Base-by-base conservation (phyloP, 2,329 filamentous ascomycete genomes). In the Sarocladium strictum region DNA sequence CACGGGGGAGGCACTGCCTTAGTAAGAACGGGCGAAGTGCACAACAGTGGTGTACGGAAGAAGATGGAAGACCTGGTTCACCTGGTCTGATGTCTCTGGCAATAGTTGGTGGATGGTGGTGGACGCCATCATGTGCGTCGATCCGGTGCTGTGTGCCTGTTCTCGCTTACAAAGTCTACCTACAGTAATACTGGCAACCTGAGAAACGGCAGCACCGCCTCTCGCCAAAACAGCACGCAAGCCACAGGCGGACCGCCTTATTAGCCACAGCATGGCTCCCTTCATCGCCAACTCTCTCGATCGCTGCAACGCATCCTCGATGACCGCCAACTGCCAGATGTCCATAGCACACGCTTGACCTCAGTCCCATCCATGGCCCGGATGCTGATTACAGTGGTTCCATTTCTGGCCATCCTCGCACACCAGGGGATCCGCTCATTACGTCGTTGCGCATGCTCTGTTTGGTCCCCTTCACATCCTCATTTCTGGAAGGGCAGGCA, bases 21-120 rank as follows among this genome's bases (percentile, higher is more conserved):
- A 19, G 26, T 51, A 51, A 21, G 11, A 17, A 14, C 11, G 23
- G 3, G 7, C 12, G 17, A 35, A 9, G 27, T 21, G 47, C 27
- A 11, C 27, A 23, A 21, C 11, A 21, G 12, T n/a, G 17, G 37
- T 15, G 17, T 5, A 45, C 40, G 21, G 47, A 51, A 51, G 15
- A 33, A 21, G 47, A 35, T 51, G 47, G 47, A 51, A 51, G 26
- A 17, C 17, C 14, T 23, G 27, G 47, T 51, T 26, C 47, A 51
- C 47, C 47, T 51, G 47, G 27, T 21, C 27, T n/a, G 17, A 51
- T 51, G 47, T 51, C 47, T 51, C 47, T 51, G 23, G 24, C 19
- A 27, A 12, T n/a, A 19, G 35, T 38, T 15, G n/a, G 35, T 38
- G 35, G 35, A 38, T 38, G 35, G 15, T n/a, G n/a, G 23, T 45